Base-by-base conservation (phyloP, 2,329 filamentous ascomycete species). In the Xylariales sp. region DNA sequence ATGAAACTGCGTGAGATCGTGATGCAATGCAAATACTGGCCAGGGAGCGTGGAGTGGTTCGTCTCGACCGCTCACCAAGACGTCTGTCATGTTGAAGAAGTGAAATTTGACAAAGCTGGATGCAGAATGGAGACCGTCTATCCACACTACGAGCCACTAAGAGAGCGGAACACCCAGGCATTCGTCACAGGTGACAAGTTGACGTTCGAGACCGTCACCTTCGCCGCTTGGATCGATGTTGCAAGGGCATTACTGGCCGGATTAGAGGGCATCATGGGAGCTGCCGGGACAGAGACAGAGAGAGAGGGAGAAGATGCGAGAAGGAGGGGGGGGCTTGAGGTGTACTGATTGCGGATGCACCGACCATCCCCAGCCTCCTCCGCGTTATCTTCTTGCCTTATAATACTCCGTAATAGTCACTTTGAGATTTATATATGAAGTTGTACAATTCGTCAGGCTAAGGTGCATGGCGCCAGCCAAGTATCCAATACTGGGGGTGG, bases 151-250 rank as follows among this genome's bases (percentile, higher is more conserved):
- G 76, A 80, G 48, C 74, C 73, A 27, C 57, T 78, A 31, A 59
- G 66, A 14, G 73, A 72, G 54, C 80, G 78, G 65, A 80, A 82
- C 65, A 68, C 81, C 28, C 76, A 84, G 66, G 78, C 69, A 16
- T 84, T 74, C 60, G 69, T 71, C 21, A 68, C 62, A 37, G 74
- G 69, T 4, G 74, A 71, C 45, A 62, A 58, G 54, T 58, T 75
- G 55, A 72, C 69, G 35, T 61, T 82, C 38, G 78, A 81, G 63
- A 69, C 82, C 54, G 75, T 82, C 15, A 80, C 77, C 3, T 74
- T 78, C 48, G 63, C 75, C 54, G 73, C 69, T 35, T 80, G 76
- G 74, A 64, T 61, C 9, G 62, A 57, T 0, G 70, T 77, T 37
- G 78, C 77, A 1, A 59, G 62, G 33, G 66, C 65, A 10, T 52